Conservation (phyloP, 2,329 filamentous ascomycete species). For the Didymella pomorum region DNA sequence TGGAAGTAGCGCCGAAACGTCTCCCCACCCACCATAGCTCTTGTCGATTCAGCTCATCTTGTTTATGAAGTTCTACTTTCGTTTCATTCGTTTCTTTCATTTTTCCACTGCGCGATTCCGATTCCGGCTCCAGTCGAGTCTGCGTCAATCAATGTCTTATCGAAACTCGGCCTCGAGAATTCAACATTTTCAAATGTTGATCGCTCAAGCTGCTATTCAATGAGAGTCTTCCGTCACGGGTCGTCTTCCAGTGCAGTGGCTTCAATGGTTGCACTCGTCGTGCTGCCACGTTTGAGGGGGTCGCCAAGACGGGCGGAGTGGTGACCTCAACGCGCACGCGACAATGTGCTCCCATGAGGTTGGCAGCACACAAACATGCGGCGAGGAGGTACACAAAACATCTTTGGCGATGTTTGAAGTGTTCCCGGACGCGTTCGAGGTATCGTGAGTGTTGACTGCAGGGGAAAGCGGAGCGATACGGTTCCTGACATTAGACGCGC, state of each 20-base stretch:
- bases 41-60: neutral
- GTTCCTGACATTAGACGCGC: constrained; percentile 22
- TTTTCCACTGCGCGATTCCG: neutral
- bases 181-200: neutral
- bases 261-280: neutral
- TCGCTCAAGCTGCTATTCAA: neutral
- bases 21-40: constrained; percentile 16
- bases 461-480: constrained; percentile 6
- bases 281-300: constrained; percentile 8
- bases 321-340: constrained; percentile 14
- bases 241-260: neutral
- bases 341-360: constrained; percentile 8
- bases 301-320: constrained; percentile 15
- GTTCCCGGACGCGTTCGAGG: constrained; percentile 4
- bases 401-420: neutral
- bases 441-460: constrained; percentile 5
- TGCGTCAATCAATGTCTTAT: neutral
- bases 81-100: neutral
- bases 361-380: constrained; percentile 1
- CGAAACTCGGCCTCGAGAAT: neutral
- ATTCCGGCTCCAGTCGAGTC: neutral
- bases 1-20: constrained; percentile 20
- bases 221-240: neutral
- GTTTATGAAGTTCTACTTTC: neutral
- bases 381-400: neutral